Evolutionary conservation across 345 rosid genomes (phyloP).

Genomic region (Eucalyptus viminalis): DNA sequence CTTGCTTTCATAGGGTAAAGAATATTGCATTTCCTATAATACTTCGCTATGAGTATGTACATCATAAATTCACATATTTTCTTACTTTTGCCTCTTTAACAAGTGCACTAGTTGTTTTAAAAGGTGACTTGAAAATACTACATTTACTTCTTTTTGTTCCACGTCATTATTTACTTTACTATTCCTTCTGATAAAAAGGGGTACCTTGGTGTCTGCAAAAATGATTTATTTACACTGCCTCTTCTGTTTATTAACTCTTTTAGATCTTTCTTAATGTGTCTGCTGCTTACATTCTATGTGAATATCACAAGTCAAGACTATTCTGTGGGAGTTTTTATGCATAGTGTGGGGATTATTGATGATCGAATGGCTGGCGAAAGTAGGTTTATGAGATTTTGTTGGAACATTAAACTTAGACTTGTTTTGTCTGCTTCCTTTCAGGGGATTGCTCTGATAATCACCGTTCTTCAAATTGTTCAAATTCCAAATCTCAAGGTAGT

Average conservation of each 20-base stretch:
- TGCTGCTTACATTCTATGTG: neutral
- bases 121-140: neutral
- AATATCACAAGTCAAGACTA: neutral
- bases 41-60: neutral
- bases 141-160: neutral
- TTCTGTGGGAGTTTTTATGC: neutral
- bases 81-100: neutral
- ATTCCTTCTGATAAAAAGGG: neutral
- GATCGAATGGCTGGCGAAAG: neutral
- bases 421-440: constrained; percentile 12
- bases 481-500: constrained; percentile 95
- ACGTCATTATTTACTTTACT: neutral
- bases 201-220: neutral
- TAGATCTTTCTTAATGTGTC: neutral
- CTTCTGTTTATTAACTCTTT: neutral
- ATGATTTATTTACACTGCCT: neutral
- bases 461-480: constrained; percentile 91
- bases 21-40: neutral
- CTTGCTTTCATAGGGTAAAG: neutral
- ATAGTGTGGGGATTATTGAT: neutral
- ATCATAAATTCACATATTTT: neutral
- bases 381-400: neutral
- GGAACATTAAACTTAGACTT: neutral
- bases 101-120: neutral
- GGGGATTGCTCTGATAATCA: constrained; percentile 95